Evolutionary conservation across 2,329 filamentous ascomycete species (phyloP).

Genomic region (Exophiala sp.): DNA sequence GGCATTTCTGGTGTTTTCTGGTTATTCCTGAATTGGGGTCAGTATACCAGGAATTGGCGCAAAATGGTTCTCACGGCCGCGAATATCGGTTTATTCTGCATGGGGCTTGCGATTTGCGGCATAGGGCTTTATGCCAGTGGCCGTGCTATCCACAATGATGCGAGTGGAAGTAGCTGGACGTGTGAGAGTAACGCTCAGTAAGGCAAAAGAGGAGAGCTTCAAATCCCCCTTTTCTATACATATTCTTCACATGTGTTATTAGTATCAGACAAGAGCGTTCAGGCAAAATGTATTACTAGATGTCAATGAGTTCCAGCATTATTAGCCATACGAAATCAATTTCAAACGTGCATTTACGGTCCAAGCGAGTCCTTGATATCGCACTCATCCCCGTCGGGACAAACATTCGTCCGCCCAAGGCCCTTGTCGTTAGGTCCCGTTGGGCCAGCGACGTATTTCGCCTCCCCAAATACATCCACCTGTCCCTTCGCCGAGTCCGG

Average conservation of each 20-base stretch:
- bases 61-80: slow-evolving; percentile 30
- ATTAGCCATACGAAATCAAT: not conserved
- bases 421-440: slow-evolving; percentile 61
- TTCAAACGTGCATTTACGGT: not conserved
- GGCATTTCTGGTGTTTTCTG: slow-evolving; percentile 36
- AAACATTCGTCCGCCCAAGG: slow-evolving; percentile 54
- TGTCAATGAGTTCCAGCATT: not conserved
- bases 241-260: too few relatives aligned
- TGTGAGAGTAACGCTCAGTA: slow-evolving; percentile 35
- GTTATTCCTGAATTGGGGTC: slow-evolving; percentile 35
- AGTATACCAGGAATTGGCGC: slow-evolving; percentile 31
- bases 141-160: slow-evolving; percentile 35
- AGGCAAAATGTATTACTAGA: too few relatives aligned
- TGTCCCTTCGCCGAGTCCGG: slow-evolving; percentile 46
- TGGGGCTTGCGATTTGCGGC: slow-evolving; percentile 32
- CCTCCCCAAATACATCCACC: slow-evolving; percentile 46
- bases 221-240: too few relatives aligned
- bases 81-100: slow-evolving; percentile 11
- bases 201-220: not conserved
- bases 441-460: slow-evolving; percentile 57
- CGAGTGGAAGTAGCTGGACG: slow-evolving; percentile 37
- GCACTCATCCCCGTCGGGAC: slow-evolving; percentile 38
- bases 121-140: slow-evolving; percentile 42
- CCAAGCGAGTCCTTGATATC: slow-evolving; percentile 6
- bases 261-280: too few relatives aligned